A percentile compares a stretch with the other conserved stretches of the same genome.
Evolutionary conservation across 2,329 filamentous ascomycete species (phyloP).

Genomic region (Fusarium tuaranense): DNA sequence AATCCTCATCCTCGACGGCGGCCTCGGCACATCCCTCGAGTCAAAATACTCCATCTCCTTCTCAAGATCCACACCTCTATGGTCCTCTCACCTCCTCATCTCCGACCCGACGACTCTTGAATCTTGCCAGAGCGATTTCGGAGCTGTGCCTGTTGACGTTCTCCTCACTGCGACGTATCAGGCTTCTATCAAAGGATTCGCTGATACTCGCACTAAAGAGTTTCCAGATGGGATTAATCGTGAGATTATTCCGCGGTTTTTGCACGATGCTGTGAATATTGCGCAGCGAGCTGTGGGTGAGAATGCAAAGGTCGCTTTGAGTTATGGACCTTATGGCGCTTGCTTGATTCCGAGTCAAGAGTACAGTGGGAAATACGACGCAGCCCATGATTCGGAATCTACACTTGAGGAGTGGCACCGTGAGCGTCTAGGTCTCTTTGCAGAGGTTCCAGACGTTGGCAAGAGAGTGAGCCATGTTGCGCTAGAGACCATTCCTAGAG

Average conservation of each 20-base stretch:
- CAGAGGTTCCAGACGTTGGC: slow-evolving; percentile 50
- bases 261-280: slow-evolving; percentile 59
- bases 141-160: slow-evolving; percentile 68
- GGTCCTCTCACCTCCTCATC: slow-evolving; percentile 76
- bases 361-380: slow-evolving; percentile 72
- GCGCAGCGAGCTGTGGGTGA: slow-evolving; percentile 50
- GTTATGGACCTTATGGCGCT: slow-evolving; percentile 75
- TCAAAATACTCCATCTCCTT: slow-evolving; percentile 67
- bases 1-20: slow-evolving; percentile 71
- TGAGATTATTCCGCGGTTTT: slow-evolving; percentile 53
- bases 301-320: slow-evolving; percentile 62
- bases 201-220: slow-evolving; percentile 56
- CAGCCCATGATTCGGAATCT: slow-evolving; percentile 55
- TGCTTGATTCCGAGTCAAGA: slow-evolving; percentile 75
- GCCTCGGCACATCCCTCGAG: slow-evolving; percentile 75
- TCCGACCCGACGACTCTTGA: slow-evolving; percentile 62
- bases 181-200: slow-evolving; percentile 67
- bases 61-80: slow-evolving; percentile 66
- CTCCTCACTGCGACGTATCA: slow-evolving; percentile 78
- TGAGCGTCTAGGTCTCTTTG: slow-evolving; percentile 65
- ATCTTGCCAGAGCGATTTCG: slow-evolving; percentile 68
- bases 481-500: slow-evolving; percentile 74
- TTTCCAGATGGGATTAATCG: slow-evolving; percentile 58
- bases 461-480: slow-evolving; percentile 66
- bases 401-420: slow-evolving; percentile 68